Base-by-base conservation (phyloP, 768 basidiomycete genomes). In the Pleurotus eryngii region DNA sequence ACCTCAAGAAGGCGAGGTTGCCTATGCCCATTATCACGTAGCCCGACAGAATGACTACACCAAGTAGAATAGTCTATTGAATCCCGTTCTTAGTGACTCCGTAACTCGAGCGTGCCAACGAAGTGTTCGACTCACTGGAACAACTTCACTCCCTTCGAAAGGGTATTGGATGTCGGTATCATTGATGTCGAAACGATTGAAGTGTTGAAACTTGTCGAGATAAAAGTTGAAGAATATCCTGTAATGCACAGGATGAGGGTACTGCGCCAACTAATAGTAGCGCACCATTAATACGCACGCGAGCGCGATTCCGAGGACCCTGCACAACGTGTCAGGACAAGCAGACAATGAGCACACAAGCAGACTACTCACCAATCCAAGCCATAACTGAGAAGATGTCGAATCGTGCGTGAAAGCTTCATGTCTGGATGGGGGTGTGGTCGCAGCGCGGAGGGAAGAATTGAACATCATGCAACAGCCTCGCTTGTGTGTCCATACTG, bases 141-240 rank as follows among this genome's bases (percentile, higher is more conserved):
- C 59, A 17, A 64, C 57, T 40, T 64, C 57, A 22, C 57, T 60
- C 4, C 38, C 59, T 8, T 49, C 57, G 43, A 65, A 58, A 7
- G 60, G 55, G 42, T 53, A 60, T 40, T 67, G 65, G 4, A 67
- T 65, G 15, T 58, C 51, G 3, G 64, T 64, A 46, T 67, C 65
- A 15, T 57, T 67, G 17, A 67, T 59, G 46, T 60, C 59, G 38
- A 63, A 65, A 18, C 62, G 61, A 24, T 64, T 55, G 15, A 67
- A 60, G 20, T 67, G 63, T 48, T 67, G 65, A 15, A 65, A 65
- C 9, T 53, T 58, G 18, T 65, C 59, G 46, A 67, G 43, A 58
- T 60, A 65, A 51, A 67, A 65, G 45, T 65, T 60, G 55, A 63
- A 57, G 43, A 66, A 64, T 12, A 63, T 18, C 26, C 63, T 64